Conservation (phyloP, 768 basidiomycete species). For the Mrakia blollopis region DNA sequence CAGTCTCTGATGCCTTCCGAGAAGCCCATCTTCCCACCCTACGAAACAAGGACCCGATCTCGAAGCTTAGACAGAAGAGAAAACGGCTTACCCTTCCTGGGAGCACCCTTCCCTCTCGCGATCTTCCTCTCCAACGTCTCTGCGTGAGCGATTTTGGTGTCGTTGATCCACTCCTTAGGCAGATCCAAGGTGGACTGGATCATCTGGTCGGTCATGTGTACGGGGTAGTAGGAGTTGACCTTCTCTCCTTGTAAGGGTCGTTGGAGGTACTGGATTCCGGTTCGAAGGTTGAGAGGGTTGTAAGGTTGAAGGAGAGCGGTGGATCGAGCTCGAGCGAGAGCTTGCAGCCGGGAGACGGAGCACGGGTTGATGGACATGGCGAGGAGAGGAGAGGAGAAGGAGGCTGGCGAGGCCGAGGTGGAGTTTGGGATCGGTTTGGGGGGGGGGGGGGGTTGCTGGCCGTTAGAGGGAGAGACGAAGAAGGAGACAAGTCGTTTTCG, state of each 20-base stretch:
- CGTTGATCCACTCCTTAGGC: background rate
- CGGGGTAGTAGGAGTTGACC: constrained; percentile 23
- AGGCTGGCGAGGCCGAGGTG: constrained; percentile 5
- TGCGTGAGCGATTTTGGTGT: background rate
- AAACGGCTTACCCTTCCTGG: constrained; percentile 22
- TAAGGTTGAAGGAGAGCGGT: constrained; percentile 29
- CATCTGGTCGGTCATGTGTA: constrained; percentile 14
- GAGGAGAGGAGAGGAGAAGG: background rate
- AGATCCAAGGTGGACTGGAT: constrained; percentile 9
- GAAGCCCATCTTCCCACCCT: no score
- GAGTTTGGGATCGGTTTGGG: background rate
- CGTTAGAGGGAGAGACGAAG: background rate
- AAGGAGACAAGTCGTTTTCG: background rate
- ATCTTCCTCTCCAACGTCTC: background rate
- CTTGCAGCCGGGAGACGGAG: constrained; percentile 9
- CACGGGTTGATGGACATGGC: constrained; percentile 29
- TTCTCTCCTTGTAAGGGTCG: constrained; percentile 13
- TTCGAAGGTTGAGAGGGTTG: constrained; percentile 32
- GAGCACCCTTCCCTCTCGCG: constrained; percentile 25
- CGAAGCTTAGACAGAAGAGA: background rate
- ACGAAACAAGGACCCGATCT: no score
- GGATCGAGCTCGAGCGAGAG: constrained; percentile 23
- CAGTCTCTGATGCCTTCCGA: no score
- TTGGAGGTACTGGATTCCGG: constrained; percentile 27
- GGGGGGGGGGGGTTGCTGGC: background rate